Percentiles rank a stretch among this genome's conserved stretches.
These are phyloP conservation scores for Saccharomyces hybrid DNA, from an alignment of 1,139 yeast species.

Conservation along the genomic window DNA sequence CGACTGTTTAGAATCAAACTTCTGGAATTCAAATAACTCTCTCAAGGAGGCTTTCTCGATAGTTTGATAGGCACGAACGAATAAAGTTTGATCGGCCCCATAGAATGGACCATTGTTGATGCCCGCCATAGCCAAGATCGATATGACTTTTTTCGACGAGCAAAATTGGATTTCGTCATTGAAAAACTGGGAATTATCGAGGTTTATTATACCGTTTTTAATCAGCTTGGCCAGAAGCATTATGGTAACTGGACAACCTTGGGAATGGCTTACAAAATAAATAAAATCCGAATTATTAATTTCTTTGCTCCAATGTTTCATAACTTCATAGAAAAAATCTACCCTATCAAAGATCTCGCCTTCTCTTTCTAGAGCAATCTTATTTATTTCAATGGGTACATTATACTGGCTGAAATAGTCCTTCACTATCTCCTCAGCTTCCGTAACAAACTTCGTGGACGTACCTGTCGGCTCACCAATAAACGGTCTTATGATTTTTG, in stretches of 20 bases:
- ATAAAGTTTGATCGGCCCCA: constrained; percentile 76
- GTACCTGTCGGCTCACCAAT: constrained; percentile 95
- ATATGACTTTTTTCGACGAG: constrained; percentile 47
- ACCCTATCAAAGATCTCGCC: constrained; percentile 86
- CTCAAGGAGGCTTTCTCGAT: constrained; percentile 79
- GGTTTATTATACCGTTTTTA: constrained; percentile 53
- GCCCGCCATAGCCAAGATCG: constrained; percentile 91
- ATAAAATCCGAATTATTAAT: constrained; percentile 74
- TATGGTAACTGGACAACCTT: constrained; percentile 89
- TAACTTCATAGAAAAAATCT: constrained; percentile 64
- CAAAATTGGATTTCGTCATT: constrained; percentile 16
- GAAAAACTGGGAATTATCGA: constrained; percentile 19
- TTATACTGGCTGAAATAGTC: constrained; percentile 58
- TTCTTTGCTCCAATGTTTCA: constrained; percentile 64
- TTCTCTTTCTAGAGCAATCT: constrained; percentile 88
- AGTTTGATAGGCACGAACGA: constrained; percentile 82
- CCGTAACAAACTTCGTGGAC: constrained; percentile 75
- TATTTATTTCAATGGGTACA: constrained; percentile 60
- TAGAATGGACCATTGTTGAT: constrained; percentile 88
- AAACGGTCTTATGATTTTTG: constrained; percentile 71
- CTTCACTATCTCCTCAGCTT: constrained; percentile 71
- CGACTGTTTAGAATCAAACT: constrained; percentile 64
- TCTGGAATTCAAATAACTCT: constrained; percentile 84
- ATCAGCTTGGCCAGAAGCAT: constrained; percentile 67
- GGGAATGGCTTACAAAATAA: constrained; percentile 88